Percentiles rank a stretch among this genome's conserved stretches.
Conservation (phyloP, 2,329 filamentous ascomycete species). For the Cercospora zeae-maydis region DNA sequence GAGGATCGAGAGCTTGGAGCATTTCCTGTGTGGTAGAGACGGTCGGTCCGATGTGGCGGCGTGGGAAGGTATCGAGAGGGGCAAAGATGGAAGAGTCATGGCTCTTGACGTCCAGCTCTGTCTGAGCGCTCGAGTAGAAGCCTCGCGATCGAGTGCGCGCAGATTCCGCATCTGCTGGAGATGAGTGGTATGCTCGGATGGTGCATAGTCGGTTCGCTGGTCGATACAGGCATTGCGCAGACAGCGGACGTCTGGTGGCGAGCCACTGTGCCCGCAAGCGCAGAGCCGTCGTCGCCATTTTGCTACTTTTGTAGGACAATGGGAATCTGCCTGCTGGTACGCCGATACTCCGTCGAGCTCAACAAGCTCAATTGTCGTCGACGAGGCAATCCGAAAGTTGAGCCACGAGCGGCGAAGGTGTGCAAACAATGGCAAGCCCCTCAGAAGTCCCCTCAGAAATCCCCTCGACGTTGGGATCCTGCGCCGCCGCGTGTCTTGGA, state of each 20-base stretch:
- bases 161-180: slow-evolving; percentile 10
- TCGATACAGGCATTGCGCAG: slow-evolving; percentile 28
- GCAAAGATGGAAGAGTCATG: slow-evolving; percentile 39
- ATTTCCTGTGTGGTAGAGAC: slow-evolving; percentile 67
- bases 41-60: slow-evolving; percentile 83
- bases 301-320: background rate
- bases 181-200: slow-evolving; percentile 11
- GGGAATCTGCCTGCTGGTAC: background rate
- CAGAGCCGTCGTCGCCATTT: slow-evolving; percentile 30
- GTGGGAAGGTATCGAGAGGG: slow-evolving; percentile 64
- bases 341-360: background rate
- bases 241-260: slow-evolving; percentile 32
- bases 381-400: background rate
- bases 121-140: slow-evolving; percentile 35
- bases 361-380: background rate
- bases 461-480: background rate
- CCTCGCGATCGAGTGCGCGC: slow-evolving; percentile 15
- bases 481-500: slow-evolving; percentile 1
- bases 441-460: background rate
- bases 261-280: slow-evolving; percentile 37
- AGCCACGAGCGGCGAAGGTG: background rate
- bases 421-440: slow-evolving; percentile 2
- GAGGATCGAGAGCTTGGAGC: slow-evolving; percentile 74
- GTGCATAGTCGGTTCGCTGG: slow-evolving; percentile 5
- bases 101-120: slow-evolving; percentile 24